These are phyloP conservation scores for Aspergillus texensis DNA, from an alignment of 2,329 filamentous ascomycete species.

Conservation along the genomic window DNA sequence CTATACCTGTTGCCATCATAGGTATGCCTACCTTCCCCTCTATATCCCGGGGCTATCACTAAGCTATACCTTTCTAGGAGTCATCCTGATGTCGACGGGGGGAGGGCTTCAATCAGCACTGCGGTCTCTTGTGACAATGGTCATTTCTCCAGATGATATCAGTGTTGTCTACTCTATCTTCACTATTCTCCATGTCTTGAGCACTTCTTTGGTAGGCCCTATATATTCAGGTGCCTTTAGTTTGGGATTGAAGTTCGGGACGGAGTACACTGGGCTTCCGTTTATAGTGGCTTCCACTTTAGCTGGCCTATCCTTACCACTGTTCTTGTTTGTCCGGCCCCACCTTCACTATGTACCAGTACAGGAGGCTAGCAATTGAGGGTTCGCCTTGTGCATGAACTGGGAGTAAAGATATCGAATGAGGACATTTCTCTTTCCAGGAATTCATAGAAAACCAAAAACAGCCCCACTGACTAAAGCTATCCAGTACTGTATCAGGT, in stretches of 20 bases:
- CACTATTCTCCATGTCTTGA: slow-evolving; percentile 2
- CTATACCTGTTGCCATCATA: neutral
- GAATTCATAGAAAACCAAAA: no score
- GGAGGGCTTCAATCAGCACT: slow-evolving; percentile 3
- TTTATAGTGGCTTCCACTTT: slow-evolving; percentile 2
- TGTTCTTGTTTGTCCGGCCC: neutral
- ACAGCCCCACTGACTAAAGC: no score
- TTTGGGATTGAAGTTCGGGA: slow-evolving; percentile 2
- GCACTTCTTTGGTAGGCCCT: slow-evolving; percentile 1
- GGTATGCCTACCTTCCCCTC: neutral
- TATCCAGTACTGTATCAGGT: no score
- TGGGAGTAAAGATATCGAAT: neutral
- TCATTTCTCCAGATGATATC: neutral
- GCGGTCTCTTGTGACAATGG: slow-evolving; percentile 2
- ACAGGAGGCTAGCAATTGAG: neutral
- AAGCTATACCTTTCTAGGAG: neutral
- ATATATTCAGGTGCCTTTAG: slow-evolving; percentile 3
- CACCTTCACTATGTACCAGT: neutral
- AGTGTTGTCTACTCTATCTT: slow-evolving; percentile 3
- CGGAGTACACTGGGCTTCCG: slow-evolving; percentile 1
- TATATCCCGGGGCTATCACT: neutral
- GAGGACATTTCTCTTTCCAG: neutral
- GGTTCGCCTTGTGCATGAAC: neutral
- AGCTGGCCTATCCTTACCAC: neutral
- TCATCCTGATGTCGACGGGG: neutral